Evolutionary conservation across 495 filamentous ascomycete genomes (phyloP).

Genomic region (Letharia lupina): DNA sequence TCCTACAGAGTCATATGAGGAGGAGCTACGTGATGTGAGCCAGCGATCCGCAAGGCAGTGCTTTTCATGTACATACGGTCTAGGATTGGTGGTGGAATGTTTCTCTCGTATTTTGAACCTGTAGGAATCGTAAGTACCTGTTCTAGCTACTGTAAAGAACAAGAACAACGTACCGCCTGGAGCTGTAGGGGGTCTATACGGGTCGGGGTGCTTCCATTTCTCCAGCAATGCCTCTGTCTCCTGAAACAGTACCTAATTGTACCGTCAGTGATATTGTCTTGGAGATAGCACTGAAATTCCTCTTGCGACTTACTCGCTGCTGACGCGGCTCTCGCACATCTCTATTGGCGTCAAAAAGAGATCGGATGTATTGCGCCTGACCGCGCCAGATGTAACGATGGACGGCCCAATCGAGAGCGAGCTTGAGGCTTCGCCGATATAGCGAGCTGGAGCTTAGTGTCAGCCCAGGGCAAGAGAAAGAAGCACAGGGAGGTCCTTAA

Average conservation of each 20-base stretch:
- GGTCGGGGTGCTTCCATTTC: slow-evolving; percentile 96
- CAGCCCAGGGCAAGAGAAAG: background rate
- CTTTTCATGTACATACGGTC: slow-evolving; percentile 54
- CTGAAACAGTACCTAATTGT: slow-evolving; percentile 58
- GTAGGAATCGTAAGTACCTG: slow-evolving; percentile 24
- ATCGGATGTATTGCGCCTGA: slow-evolving; percentile 91
- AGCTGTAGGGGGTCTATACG: slow-evolving; percentile 77
- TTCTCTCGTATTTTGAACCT: slow-evolving; percentile 97
- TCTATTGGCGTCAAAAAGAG: slow-evolving; percentile 89
- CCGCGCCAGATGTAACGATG: slow-evolving; percentile 87
- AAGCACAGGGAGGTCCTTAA: background rate
- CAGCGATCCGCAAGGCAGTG: background rate
- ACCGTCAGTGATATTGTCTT: background rate
- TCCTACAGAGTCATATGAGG: slow-evolving; percentile 35
- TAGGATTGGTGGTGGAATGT: slow-evolving; percentile 68
- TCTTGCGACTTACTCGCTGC: slow-evolving; percentile 56
- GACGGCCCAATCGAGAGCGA: slow-evolving; percentile 89
- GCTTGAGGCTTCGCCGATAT: slow-evolving; percentile 86
- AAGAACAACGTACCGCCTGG: slow-evolving; percentile 71
- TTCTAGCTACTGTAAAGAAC: background rate
- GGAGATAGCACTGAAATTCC: background rate
- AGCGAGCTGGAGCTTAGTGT: slow-evolving; percentile 56
- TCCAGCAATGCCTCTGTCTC: slow-evolving; percentile 84
- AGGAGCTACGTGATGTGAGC: slow-evolving; percentile 33
- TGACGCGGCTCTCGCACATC: slow-evolving; percentile 77